These are phyloP conservation scores for Knufia fluminis DNA, from an alignment of 2,329 filamentous ascomycete genomes.

Conservation along the genomic window DNA sequence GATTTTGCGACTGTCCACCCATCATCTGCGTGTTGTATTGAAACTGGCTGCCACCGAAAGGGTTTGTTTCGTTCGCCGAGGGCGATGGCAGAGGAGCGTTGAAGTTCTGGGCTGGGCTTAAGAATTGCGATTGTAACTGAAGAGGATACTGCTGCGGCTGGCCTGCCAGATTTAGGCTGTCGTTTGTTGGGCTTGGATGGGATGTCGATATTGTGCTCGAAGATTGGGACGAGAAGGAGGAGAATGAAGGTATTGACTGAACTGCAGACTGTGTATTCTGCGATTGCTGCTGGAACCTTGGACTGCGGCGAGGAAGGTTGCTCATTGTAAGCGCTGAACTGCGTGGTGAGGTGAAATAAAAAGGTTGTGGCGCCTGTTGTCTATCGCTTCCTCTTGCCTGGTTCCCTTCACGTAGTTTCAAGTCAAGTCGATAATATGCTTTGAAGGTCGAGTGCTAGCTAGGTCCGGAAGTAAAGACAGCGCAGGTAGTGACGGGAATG, in stretches of 20 bases:
- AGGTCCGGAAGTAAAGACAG: background rate
- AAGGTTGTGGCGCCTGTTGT: background rate
- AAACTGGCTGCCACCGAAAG: slow-evolving; percentile 17
- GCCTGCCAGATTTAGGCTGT: slow-evolving; percentile 15
- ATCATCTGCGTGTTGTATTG: slow-evolving; percentile 12
- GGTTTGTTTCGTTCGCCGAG: slow-evolving; percentile 18
- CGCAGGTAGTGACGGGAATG: too few species aligned
- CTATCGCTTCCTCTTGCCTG: background rate
- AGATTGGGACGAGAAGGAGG: slow-evolving; percentile 16
- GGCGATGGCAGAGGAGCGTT: slow-evolving; percentile 23
- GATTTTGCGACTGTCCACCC: slow-evolving; percentile 12
- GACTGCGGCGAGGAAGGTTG: slow-evolving; percentile 11
- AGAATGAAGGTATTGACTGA: slow-evolving; percentile 14
- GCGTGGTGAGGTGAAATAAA: too few species aligned
- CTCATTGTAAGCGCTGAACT: slow-evolving; percentile 7
- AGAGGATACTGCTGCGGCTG: slow-evolving; percentile 16
- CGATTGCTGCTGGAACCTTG: slow-evolving; percentile 8
- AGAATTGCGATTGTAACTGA: slow-evolving; percentile 17
- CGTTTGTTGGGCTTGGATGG: slow-evolving; percentile 21
- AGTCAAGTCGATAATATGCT: background rate
- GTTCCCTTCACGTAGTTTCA: background rate
- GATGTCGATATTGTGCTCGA: slow-evolving; percentile 23
- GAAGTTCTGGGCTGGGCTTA: slow-evolving; percentile 16
- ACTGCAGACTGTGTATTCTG: slow-evolving; percentile 1
- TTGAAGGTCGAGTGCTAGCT: background rate